Base-by-base conservation (phyloP, 2,329 filamentous ascomycete genomes). In the Venturia aucupariae region DNA sequence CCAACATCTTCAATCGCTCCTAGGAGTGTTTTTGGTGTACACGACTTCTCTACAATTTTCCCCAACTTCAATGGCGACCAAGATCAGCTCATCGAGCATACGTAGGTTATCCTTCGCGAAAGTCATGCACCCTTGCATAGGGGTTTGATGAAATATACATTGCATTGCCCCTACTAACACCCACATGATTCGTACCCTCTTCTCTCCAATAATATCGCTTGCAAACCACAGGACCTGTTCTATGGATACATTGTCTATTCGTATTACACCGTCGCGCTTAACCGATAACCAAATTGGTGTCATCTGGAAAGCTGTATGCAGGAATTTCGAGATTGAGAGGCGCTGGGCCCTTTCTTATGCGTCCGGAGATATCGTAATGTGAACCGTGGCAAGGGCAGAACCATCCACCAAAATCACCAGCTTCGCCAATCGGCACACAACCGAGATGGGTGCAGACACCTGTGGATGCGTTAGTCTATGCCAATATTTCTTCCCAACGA, bases 311-410 rank as follows among this genome's bases (percentile, higher is more conserved):
- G 73, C 90, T 90, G 84, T 97, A 96, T 74, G 80, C 77, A 70
- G 93, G 94, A 71, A 97, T 87, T 83, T 97, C 94, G 76, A 99
- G 87, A 85, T 99, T 99, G 75, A 99, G 86, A 70, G 94, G 94
- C 67, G 94, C 94, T 68, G 94, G 94, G 70, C 94, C 94, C 86
- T 90, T 97, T 83, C 94, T 88, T 85, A 96, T 90, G 80, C 94
- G 92, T 78, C 94, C 94, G 69, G 92, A 97, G 79, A 99, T 97
- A 78, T 99, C 94, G 86, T 99, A 99, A 85, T 99, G 94, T 72
- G 92, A 97, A 79, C 94, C 94, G 86, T 99, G 94, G 90, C 94
- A 99, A 70, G 94, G 94, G 84, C 94, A 99, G 89, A 99, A 99
- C 94, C 94, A 99, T 76, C 94, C 94, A 77, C 94, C 94, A 75